phyloP scores from a whole-genome alignment of 768 basidiomycete species.

The Lentinus tigrinus region DNA sequence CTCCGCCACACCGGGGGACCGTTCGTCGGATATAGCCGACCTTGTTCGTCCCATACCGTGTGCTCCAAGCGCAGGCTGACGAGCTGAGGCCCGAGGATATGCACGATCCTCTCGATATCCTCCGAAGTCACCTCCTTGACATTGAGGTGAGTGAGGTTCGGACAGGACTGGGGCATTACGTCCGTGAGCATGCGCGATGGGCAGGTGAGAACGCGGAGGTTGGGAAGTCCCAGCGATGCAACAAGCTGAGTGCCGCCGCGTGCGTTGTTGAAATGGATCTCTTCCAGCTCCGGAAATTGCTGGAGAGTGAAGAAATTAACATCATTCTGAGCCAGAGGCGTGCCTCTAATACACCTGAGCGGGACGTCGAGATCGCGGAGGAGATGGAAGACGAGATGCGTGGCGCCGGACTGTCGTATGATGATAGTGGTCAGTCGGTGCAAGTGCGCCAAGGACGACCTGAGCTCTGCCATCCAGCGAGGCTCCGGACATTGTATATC shows the following conservation, averaged over 20 bases:
- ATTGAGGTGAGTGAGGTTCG: background rate
- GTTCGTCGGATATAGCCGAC: background rate
- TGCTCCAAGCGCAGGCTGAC: background rate
- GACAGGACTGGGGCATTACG: background rate
- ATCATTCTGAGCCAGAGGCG: too few species aligned
- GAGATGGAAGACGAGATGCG: too few species aligned
- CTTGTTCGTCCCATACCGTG: background rate
- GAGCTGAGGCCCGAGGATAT: background rate
- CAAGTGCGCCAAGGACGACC: too few species aligned
- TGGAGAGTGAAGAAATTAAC: too few species aligned
- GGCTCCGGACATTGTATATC: too few species aligned
- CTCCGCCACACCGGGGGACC: background rate
- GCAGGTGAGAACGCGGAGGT: slow-evolving; percentile 1
- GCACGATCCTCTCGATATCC: background rate
- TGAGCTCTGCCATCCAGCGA: too few species aligned
- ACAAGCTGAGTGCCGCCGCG: too few species aligned
- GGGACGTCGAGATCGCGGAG: too few species aligned
- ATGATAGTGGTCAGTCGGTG: too few species aligned
- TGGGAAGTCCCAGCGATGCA: background rate
- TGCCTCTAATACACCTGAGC: too few species aligned
- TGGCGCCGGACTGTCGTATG: too few species aligned
- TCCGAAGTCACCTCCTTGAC: background rate
- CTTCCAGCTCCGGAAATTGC: background rate
- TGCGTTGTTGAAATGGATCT: background rate
- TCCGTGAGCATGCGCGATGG: background rate